Percentiles rank a stretch among this genome's conserved stretches.
These are phyloP conservation scores for Stemphylium lycopersici DNA, from an alignment of 2,329 filamentous ascomycete species.

Conservation along the genomic window DNA sequence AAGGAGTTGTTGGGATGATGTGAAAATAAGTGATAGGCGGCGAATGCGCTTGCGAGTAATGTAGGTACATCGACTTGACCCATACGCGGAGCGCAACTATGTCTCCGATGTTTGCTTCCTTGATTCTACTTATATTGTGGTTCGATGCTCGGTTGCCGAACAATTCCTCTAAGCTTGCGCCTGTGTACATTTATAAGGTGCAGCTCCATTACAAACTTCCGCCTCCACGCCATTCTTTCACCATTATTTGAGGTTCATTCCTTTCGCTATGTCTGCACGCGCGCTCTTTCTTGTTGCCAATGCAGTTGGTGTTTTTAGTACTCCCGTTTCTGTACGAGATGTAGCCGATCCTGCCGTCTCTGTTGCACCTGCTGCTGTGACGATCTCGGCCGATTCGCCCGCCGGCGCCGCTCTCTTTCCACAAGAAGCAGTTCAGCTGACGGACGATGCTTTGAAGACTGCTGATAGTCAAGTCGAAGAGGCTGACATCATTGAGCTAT, in stretches of 20 bases:
- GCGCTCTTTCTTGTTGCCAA: slow-evolving; percentile 4
- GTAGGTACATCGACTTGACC: background rate
- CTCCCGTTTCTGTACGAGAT: slow-evolving; percentile 6
- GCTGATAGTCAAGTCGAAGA: slow-evolving; percentile 1
- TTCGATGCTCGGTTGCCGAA: background rate
- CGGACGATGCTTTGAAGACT: slow-evolving; percentile 10
- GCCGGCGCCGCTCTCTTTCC: slow-evolving; percentile 17
- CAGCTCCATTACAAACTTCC: background rate
- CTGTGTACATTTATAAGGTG: background rate
- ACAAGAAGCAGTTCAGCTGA: slow-evolving; percentile 22
- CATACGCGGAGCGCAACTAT: background rate
- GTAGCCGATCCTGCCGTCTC: background rate
- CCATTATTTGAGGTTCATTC: background rate
- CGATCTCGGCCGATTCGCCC: slow-evolving; percentile 10
- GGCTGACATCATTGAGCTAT: slow-evolving; percentile 7
- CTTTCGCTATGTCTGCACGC: slow-evolving; percentile 10
- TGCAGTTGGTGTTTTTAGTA: slow-evolving; percentile 6
- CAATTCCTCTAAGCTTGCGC: background rate
- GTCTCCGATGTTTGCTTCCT: background rate
- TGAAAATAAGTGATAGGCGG: background rate
- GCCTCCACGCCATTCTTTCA: background rate
- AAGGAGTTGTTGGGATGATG: background rate
- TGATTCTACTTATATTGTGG: background rate
- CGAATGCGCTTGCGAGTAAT: slow-evolving; percentile 2
- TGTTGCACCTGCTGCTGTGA: slow-evolving; percentile 16